These are phyloP conservation scores for Serendipita sp. DNA, from an alignment of 1,284 basidiomycete genomes.

Conservation along the genomic window DNA sequence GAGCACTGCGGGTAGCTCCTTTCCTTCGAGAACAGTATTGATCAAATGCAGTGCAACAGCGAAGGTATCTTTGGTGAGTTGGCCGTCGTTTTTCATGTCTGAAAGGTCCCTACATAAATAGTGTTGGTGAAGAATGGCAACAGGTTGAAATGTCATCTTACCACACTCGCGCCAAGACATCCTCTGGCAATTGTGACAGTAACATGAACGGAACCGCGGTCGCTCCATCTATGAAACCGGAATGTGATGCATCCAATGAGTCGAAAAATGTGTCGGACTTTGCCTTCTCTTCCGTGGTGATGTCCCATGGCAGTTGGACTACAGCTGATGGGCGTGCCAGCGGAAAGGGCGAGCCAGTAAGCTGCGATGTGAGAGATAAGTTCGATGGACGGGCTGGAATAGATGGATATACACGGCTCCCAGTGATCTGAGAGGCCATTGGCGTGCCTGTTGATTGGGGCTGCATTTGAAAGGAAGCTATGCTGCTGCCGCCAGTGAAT, in stretches of 20 bases:
- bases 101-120: constrained; percentile 66
- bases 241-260: constrained; percentile 59
- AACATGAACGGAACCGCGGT: constrained; percentile 94
- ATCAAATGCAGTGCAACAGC: constrained; percentile 95
- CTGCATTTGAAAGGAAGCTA: constrained; percentile 23
- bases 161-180: constrained; percentile 84
- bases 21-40: constrained; percentile 74
- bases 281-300: constrained; percentile 71
- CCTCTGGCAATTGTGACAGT: constrained; percentile 77
- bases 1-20: constrained; percentile 59
- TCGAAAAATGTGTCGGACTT: constrained; percentile 75
- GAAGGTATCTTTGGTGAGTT: constrained; percentile 83
- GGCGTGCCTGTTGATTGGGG: constrained; percentile 47
- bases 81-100: constrained; percentile 81
- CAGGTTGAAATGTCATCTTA: constrained; percentile 25
- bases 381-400: constrained; percentile 1
- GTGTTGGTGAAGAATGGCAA: constrained; percentile 5
- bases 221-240: constrained; percentile 82
- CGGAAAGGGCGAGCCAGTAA: constrained; percentile 11
- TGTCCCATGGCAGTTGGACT: constrained; percentile 55
- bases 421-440: constrained; percentile 32
- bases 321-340: constrained; percentile 14
- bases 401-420: constrained; percentile 19
- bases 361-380: constrained; percentile 13
- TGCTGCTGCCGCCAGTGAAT: constrained; percentile 38